Percentiles rank a stretch among this genome's conserved stretches.
phyloP scores from a whole-genome alignment of 2,329 filamentous ascomycete species.

The Fusarium nisikadoi region DNA sequence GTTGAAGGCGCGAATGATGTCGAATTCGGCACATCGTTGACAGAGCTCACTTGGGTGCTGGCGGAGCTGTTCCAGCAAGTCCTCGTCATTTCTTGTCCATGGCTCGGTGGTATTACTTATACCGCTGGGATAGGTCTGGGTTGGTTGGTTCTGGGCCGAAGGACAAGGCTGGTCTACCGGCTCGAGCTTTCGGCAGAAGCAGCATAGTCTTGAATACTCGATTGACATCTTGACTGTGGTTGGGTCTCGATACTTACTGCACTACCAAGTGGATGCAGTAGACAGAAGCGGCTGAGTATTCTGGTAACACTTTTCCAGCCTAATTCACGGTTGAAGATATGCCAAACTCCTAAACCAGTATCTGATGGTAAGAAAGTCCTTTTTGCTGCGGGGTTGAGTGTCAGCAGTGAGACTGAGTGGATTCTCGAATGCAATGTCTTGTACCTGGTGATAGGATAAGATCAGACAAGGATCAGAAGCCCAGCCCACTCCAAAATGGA shows the following conservation, averaged over 20 bases:
- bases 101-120: rapidly evolving
- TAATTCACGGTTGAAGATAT: rapidly evolving
- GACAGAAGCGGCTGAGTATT: no score
- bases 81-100: background rate
- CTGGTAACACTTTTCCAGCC: rapidly evolving
- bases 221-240: background rate
- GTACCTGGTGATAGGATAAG: background rate
- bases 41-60: background rate
- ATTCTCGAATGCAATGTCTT: background rate
- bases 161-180: background rate
- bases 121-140: background rate
- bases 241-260: background rate
- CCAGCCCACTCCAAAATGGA: background rate
- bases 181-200: background rate
- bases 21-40: background rate
- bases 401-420: background rate
- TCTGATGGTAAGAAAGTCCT: background rate
- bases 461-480: rapidly evolving
- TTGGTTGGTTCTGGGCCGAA: background rate
- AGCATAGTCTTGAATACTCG: background rate
- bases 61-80: background rate
- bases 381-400: background rate
- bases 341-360: rapidly evolving
- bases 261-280: no score
- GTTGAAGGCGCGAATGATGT: background rate